These are phyloP conservation scores for Reticulascus tulasneorum DNA, from an alignment of 2,329 filamentous ascomycete species.

Conservation along the genomic window DNA sequence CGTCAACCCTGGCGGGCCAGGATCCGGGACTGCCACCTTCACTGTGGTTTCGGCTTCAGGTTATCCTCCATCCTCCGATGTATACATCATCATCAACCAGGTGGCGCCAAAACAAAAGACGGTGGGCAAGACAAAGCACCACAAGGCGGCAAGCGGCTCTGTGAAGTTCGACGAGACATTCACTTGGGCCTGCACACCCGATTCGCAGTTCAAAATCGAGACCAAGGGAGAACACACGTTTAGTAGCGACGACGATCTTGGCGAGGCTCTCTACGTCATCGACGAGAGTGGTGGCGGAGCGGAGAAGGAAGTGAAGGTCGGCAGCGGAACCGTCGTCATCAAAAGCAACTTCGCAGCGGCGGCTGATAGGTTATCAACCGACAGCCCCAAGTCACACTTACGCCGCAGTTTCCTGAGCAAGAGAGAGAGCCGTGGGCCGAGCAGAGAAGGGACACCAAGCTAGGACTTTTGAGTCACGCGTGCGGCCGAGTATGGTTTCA, in stretches of 20 bases:
- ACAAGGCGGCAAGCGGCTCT: constrained; percentile 65
- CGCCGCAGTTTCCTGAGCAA: constrained; percentile 55
- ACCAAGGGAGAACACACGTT: constrained; percentile 85
- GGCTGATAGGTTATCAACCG: constrained; percentile 32
- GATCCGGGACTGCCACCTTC: constrained; percentile 74
- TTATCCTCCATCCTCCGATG: constrained; percentile 70
- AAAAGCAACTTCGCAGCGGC: constrained; percentile 65
- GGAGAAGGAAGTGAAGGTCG: constrained; percentile 72
- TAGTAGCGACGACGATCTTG: constrained; percentile 76
- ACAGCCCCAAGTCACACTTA: constrained; percentile 43
- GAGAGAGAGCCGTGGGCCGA: constrained; percentile 50
- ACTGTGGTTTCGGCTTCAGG: constrained; percentile 74
- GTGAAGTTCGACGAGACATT: constrained; percentile 76
- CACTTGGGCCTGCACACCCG: constrained; percentile 72
- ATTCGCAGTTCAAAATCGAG: constrained; percentile 79
- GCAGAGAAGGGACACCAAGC: constrained; percentile 30
- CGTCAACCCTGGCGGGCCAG: constrained; percentile 54
- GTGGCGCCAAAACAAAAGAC: constrained; percentile 68
- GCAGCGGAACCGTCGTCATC: constrained; percentile 66
- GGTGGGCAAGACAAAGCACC: constrained; percentile 87
- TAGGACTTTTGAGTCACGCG: no score
- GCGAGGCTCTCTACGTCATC: constrained; percentile 87
- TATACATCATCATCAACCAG: constrained; percentile 73
- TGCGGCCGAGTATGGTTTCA: no score
- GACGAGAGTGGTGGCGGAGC: constrained; percentile 67